phyloP scores from a whole-genome alignment of 140 eudicot genomes.

The Senecio squalidus region DNA sequence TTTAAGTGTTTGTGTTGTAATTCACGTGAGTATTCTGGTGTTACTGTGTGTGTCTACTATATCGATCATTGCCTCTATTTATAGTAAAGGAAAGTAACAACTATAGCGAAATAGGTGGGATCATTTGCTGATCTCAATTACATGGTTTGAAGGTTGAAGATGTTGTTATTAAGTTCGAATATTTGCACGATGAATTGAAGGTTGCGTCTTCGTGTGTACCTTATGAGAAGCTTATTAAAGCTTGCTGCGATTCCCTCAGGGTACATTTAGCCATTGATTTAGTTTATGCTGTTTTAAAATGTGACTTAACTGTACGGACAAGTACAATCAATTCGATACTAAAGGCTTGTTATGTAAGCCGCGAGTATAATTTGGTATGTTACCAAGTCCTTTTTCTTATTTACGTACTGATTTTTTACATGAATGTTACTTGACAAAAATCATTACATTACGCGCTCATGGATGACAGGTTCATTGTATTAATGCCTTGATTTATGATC shows the following conservation, averaged over 20 bases:
- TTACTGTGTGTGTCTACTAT: no score
- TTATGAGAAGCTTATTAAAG: slow-evolving; percentile 68
- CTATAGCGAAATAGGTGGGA: no score
- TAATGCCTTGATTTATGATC: slow-evolving; percentile 39
- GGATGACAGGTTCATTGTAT: slow-evolving; percentile 64
- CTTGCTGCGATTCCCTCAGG: slow-evolving; percentile 54
- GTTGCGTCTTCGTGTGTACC: slow-evolving; percentile 49
- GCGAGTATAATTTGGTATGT: slow-evolving; percentile 76
- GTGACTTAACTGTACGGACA: slow-evolving; percentile 36
- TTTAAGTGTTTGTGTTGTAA: no score
- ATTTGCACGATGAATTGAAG: slow-evolving; percentile 58
- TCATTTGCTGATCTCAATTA: slow-evolving; percentile 6
- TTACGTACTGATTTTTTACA: no score
- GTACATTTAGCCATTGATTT: slow-evolving; percentile 71
- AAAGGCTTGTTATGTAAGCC: slow-evolving; percentile 48
- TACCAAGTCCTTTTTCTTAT: slow-evolving; percentile 3
- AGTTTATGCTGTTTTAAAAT: slow-evolving; percentile 51
- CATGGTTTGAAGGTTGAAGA: slow-evolving; percentile 55
- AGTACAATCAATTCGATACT: slow-evolving; percentile 49
- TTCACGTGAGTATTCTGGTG: no score
- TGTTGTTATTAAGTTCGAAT: slow-evolving; percentile 34
- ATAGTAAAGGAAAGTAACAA: no score
- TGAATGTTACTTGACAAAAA: no score
- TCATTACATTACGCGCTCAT: no score
- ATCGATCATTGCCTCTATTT: no score